Percentiles rank a stretch among this genome's conserved stretches.
phyloP scores from a whole-genome alignment of 1,284 basidiomycete species.

The Cryptococcus amylolentus region DNA sequence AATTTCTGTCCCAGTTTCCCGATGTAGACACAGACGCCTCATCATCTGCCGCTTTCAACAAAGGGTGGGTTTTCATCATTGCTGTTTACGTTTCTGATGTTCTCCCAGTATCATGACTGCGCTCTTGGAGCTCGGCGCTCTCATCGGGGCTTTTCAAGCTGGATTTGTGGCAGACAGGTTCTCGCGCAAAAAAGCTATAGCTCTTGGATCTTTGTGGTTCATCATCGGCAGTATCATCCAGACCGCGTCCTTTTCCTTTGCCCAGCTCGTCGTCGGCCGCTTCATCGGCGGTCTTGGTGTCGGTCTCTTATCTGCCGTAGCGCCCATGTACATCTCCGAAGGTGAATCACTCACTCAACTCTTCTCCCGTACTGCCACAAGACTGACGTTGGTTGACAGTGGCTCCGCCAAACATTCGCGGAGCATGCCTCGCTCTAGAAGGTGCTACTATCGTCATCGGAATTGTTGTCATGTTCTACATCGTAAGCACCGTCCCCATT shows the following conservation, averaged over 20 bases:
- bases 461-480: conserved; percentile 16
- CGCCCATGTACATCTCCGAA: conserved; percentile 49
- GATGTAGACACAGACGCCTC: conserved; percentile 20
- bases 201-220: conserved; percentile 28
- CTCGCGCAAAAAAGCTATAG: conserved; percentile 28
- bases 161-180: conserved; percentile 33
- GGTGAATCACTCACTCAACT: conserved; percentile 1
- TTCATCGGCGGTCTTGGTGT: conserved; percentile 29
- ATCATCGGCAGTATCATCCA: conserved; percentile 32
- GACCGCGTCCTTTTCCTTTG: conserved; percentile 21
- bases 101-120: conserved; percentile 30
- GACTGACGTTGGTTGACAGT: too few relatives aligned
- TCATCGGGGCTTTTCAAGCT: conserved; percentile 29
- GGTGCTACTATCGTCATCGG: conserved; percentile 69
- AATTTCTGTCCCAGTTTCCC: conserved; percentile 34
- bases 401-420: conserved; percentile 56
- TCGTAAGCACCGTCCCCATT: conserved; percentile 12
- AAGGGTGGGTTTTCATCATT: conserved; percentile 10
- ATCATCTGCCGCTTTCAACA: conserved; percentile 21
- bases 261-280: conserved; percentile 31
- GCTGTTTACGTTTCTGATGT: not conserved
- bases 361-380: too few relatives aligned
- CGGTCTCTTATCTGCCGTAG: conserved; percentile 38
- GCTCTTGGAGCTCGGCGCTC: conserved; percentile 38
- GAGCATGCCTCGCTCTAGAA: conserved; percentile 70